A percentile compares a stretch with the other conserved stretches of the same genome.
Evolutionary conservation across 140 eudicot species (phyloP).

Genomic region (Ambrosia hybrid): DNA sequence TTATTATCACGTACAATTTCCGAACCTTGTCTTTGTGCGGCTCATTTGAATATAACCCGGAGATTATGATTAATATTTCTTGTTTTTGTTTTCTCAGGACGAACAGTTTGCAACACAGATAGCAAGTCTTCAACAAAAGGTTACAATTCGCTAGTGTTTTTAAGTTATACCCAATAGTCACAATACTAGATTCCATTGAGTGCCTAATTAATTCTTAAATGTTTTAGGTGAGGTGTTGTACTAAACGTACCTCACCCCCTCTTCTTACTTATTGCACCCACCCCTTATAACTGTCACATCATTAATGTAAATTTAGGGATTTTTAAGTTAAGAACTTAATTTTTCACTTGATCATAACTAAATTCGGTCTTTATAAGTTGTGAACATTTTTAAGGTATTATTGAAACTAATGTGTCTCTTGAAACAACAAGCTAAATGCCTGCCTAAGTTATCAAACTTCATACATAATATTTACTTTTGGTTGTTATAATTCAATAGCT

Average conservation of each 20-base stretch:
- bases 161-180: background rate
- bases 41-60: background rate
- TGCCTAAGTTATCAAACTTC: too few relatives aligned
- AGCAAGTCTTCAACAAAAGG: slow-evolving; percentile 50
- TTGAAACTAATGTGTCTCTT: background rate
- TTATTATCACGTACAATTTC: too few relatives aligned
- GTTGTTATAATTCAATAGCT: background rate
- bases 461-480: too few relatives aligned
- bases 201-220: background rate
- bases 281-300: too few relatives aligned
- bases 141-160: background rate
- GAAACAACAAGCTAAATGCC: too few relatives aligned
- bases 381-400: background rate
- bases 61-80: background rate
- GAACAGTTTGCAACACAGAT: slow-evolving; percentile 44
- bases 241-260: too few relatives aligned
- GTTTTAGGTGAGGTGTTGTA: background rate
- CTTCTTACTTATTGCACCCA: too few relatives aligned
- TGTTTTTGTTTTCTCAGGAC: slow-evolving; percentile 29
- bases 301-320: background rate
- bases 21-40: too few relatives aligned
- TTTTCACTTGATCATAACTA: background rate
- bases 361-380: background rate
- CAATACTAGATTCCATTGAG: background rate
- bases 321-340: background rate